Conservation (phyloP, 2,329 filamentous ascomycete species). For the Cladosporium sp. region DNA sequence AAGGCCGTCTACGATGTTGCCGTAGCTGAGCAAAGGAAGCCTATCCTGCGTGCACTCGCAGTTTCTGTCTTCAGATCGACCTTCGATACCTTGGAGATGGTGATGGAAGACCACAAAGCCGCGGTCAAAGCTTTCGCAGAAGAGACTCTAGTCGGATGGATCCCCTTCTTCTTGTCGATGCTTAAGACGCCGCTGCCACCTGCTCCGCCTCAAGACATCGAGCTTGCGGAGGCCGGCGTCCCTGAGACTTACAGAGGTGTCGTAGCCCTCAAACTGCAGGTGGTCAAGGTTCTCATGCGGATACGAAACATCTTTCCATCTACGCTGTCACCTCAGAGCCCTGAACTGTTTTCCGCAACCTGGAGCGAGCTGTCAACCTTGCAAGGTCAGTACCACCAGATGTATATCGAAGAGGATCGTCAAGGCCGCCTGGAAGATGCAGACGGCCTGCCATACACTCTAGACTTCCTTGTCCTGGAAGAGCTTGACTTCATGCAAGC, state of each 20-base stretch:
- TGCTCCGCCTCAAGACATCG: constrained; percentile 56
- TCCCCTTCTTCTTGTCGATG: constrained; percentile 78
- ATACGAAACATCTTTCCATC: constrained; percentile 78
- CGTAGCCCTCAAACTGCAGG: constrained; percentile 84
- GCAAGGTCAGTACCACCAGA: constrained; percentile 67
- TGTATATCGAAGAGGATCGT: constrained; percentile 80
- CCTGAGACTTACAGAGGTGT: constrained; percentile 72
- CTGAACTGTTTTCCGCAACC: constrained; percentile 74
- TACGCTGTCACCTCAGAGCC: constrained; percentile 76
- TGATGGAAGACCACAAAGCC: constrained; percentile 84
- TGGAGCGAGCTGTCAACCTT: constrained; percentile 82
- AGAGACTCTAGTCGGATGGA: constrained; percentile 73
- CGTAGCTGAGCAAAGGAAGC: constrained; percentile 66
- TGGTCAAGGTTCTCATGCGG: constrained; percentile 85
- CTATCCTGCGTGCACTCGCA: constrained; percentile 70
- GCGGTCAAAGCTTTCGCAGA: constrained; percentile 88
- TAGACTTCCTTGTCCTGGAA: constrained; percentile 90
- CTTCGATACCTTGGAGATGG: constrained; percentile 94
- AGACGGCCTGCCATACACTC: constrained; percentile 85
- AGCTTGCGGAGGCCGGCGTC: constrained; percentile 48
- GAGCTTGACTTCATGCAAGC: constrained; percentile 93
- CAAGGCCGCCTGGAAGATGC: constrained; percentile 86
- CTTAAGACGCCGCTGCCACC: constrained; percentile 69
- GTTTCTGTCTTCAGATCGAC: constrained; percentile 86
- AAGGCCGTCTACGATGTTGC: constrained; percentile 79